Conservation (phyloP, 805 yeast genomes). For the Candida incommunis region DNA sequence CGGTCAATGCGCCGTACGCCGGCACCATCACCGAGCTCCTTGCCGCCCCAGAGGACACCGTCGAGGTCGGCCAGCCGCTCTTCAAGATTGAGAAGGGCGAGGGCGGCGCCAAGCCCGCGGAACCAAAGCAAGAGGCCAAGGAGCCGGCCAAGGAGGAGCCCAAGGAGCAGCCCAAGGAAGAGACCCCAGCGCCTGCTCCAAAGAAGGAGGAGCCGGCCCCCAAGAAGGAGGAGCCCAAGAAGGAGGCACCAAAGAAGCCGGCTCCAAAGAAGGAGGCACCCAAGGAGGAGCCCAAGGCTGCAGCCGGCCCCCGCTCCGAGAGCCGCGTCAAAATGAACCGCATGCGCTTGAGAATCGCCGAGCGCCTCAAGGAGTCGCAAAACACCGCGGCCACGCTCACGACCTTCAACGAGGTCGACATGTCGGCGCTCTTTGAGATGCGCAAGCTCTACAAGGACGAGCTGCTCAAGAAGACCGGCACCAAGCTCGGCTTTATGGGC, state of each 20-base stretch:
- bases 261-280: slow-evolving; percentile 22
- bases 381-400: slow-evolving; percentile 97
- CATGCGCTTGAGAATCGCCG: slow-evolving; percentile 97
- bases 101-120: slow-evolving; percentile 45
- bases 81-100: slow-evolving; percentile 70
- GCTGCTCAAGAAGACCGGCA: slow-evolving; percentile 81
- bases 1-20: slow-evolving; percentile 84
- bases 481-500: slow-evolving; percentile 98
- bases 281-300: slow-evolving; percentile 17
- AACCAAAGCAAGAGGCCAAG: slow-evolving; percentile 16
- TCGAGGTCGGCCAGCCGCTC: slow-evolving; percentile 88
- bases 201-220: slow-evolving; percentile 21
- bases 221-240: slow-evolving; percentile 13
- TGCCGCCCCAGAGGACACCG: slow-evolving; percentile 81
- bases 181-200: slow-evolving; percentile 10
- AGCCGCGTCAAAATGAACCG: slow-evolving; percentile 96
- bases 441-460: slow-evolving; percentile 96
- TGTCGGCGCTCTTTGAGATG: slow-evolving; percentile 83
- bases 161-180: slow-evolving; percentile 15
- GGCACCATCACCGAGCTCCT: slow-evolving; percentile 81
- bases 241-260: slow-evolving; percentile 19
- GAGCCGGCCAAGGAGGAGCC: slow-evolving; percentile 13
- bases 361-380: slow-evolving; percentile 97
- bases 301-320: slow-evolving; percentile 47
- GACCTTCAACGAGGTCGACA: slow-evolving; percentile 96